Base-by-base conservation (phyloP, 2,329 filamentous ascomycete genomes). In the Fusarium sp. region DNA sequence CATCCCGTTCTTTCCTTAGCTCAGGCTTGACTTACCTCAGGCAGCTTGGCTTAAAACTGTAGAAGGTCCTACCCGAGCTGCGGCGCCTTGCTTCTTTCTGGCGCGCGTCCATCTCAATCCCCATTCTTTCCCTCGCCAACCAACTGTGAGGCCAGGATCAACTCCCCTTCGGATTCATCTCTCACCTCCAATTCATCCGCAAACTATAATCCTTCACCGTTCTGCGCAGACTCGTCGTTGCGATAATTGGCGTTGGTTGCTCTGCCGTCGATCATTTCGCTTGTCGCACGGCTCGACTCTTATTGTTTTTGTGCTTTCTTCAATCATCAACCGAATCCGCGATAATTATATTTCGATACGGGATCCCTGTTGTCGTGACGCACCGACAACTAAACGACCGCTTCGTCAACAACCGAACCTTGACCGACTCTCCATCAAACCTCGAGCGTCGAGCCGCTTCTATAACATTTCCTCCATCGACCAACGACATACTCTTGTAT, bases 81-180 rank as follows among this genome's bases (percentile, higher is more conserved):
- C 63, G 59, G 37, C 40, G 49, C 58, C 44, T 71, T 69, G 64
- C 67, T 71, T 70, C 57, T 65, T 71, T 57, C 42, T 71, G 64
- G 68, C 67, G 68, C 68, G 67, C 56, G 67, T 70, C 56, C 58
- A 62, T 51, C 59, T 51, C 18, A 28, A 65, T 71, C 68, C 62
- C 67, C 67, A 70, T 70, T 70, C 68, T 71, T 70, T 70, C 67
- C 68, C 68, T 68, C 55, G 67, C 63, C 67, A 70, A 70, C 59
- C 67, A 68, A 65, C 55, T 70, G 55, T 49, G 45, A 57, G 53
- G 54, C 60, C 56, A 64, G 56, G 61, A 70, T 70, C 53, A 58
- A 65, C 67, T 70, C 52, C 49, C 60, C 45, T 56, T 69, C 67
- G 67, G 55, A 69, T 57, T 65, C 68, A 70, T 59, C 64, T 65